Conservation (phyloP, 371 early-diverging fungal genomes). For the Mortierella sp. region DNA sequence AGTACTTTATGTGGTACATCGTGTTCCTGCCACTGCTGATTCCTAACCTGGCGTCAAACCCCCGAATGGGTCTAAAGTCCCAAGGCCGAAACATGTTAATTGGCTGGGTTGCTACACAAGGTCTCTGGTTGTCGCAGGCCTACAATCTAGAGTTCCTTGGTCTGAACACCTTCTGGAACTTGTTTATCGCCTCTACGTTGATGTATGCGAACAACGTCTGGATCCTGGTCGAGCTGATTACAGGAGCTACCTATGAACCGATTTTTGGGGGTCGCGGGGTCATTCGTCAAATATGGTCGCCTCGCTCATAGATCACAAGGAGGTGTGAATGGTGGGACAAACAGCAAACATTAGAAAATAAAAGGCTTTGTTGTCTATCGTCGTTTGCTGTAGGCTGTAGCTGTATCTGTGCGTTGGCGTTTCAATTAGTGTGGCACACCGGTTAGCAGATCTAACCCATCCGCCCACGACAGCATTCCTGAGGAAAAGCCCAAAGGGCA, state of each 20-base stretch:
- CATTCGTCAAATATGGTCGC: slow-evolving; percentile 70
- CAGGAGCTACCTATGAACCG: slow-evolving; percentile 67
- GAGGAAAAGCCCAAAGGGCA: not conserved
- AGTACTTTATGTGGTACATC: slow-evolving; percentile 99
- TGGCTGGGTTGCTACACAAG: slow-evolving; percentile 85
- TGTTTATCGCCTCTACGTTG: slow-evolving; percentile 81
- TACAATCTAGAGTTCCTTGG: slow-evolving; percentile 92
- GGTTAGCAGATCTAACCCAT: not conserved
- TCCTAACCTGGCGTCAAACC: slow-evolving; percentile 72
- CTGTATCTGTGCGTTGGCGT: not conserved
- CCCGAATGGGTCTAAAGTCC: slow-evolving; percentile 60
- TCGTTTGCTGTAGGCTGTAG: too few relatives aligned
- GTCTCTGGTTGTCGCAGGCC: slow-evolving; percentile 86
- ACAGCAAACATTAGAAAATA: not conserved
- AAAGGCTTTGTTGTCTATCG: not conserved
- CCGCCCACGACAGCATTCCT: not conserved
- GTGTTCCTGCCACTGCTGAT: slow-evolving; percentile 91
- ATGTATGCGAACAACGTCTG: slow-evolving; percentile 81
- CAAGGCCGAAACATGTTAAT: slow-evolving; percentile 73
- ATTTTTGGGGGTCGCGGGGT: slow-evolving; percentile 67
- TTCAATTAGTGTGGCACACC: not conserved
- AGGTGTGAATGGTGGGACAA: not conserved
- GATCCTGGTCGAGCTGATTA: slow-evolving; percentile 77
- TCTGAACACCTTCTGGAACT: slow-evolving; percentile 79
- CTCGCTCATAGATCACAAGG: not conserved